Evolutionary conservation across 257 asterid species (phyloP), one percentile per base, ranked within the genome.

Genomic region (Petrea volubilis): DNA sequence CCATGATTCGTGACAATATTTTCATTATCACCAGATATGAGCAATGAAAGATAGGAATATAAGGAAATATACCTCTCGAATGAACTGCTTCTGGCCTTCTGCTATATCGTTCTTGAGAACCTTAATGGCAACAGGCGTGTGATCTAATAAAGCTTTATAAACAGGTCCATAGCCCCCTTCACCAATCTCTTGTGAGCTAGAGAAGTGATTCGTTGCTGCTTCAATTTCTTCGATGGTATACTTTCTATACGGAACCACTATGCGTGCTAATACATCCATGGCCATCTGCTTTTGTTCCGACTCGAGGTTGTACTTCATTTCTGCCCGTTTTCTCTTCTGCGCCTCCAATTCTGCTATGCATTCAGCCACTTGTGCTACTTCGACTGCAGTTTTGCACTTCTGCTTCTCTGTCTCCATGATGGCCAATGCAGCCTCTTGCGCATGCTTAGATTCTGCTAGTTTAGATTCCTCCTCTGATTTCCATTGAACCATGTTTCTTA

Each of bases 141-240:
- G 95, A 77, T 89, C 97, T 36, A 91, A 79, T 23, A 14, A 64
- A 28, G 82, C 97, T 79, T 72, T 85, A 63, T 74, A 91, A 41
- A 91, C 96, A 1, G 92, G 89, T 36, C 98, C 97, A 56, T 94
- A 94, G 13, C 96, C 91, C 15, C 98, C 98, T 84, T 91, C 96
- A 7, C 98, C 98, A 23, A 91, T 85, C 80, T 82, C 86, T 3
- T 82, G 77, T 5, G 87, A 70, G 13, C 2, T 18, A 43, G 81
- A 60, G 80, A 91, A 94, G 73, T 83, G 29, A 52, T 82, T 68
- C 0, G 98, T 94, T 60, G 98, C 95, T 14, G 20, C 67, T 77
- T 89, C 90, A 31, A 91, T 84, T 51, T 91, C 97, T 11, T 80
- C 80, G 6, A 77, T 82, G 2, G 79, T 12, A 72, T 91, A 91